Evolutionary conservation across 2,329 filamentous ascomycete species (phyloP).

Genomic region (Botrytis elliptica): DNA sequence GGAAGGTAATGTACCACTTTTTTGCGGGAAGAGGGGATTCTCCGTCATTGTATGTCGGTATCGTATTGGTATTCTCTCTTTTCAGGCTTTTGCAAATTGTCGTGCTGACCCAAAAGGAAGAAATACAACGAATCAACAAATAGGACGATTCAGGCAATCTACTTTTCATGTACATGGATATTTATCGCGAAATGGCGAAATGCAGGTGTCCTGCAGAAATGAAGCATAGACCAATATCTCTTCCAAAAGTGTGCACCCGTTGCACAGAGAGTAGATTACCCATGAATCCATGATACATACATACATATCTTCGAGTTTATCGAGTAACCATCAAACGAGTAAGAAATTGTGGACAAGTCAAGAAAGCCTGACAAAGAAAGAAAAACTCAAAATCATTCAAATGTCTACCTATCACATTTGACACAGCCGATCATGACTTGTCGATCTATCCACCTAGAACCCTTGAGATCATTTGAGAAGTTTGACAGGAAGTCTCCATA

Average conservation of each 20-base stretch:
- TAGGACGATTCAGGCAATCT: neutral
- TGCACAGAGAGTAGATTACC: constrained; percentile 14
- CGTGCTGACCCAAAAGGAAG: constrained; percentile 1
- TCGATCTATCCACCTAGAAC: constrained; percentile 8
- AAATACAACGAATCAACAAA: neutral
- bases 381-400: neutral
- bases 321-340: constrained; percentile 3
- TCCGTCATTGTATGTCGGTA: neutral
- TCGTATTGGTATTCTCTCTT: neutral
- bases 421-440: constrained; percentile 5
- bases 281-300: neutral
- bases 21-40: neutral
- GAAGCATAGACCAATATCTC: constrained; percentile 22
- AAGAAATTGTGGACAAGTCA: neutral
- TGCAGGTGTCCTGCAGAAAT: constrained; percentile 20
- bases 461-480: neutral
- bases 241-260: neutral
- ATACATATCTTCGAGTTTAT: constrained; percentile 3
- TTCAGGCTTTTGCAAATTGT: neutral
- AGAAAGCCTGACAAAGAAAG: neutral
- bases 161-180: constrained; percentile 18
- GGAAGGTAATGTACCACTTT: constrained; percentile 13
- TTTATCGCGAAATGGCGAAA: constrained; percentile 18
- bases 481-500: neutral
- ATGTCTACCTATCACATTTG: constrained; percentile 4